Conservation (phyloP, 768 basidiomycete species). For the Cystobasidium tubakii region DNA sequence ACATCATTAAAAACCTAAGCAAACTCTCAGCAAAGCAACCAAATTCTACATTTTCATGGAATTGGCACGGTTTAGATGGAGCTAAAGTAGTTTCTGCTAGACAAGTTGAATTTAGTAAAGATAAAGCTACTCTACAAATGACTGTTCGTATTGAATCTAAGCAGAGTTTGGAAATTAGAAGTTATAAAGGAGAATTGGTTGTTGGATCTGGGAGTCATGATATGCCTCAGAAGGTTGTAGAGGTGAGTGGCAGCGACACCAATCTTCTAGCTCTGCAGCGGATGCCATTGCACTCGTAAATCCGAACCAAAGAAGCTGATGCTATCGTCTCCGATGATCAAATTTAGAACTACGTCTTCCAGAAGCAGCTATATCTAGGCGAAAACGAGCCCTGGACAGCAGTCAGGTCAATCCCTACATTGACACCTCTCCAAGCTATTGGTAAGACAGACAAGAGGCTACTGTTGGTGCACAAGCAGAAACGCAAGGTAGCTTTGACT, state of each 20-base stretch:
- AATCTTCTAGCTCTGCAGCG: background rate
- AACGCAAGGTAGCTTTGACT: constrained; percentile 9
- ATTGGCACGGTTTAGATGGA: constrained; percentile 3
- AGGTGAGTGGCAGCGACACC: background rate
- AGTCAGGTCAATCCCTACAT: constrained; percentile 17
- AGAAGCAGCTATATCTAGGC: background rate
- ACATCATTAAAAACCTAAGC: background rate
- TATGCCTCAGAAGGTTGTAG: background rate
- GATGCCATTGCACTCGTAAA: too few relatives aligned
- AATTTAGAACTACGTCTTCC: constrained; percentile 30
- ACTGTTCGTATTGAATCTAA: constrained; percentile 1
- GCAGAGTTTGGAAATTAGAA: constrained; percentile 25
- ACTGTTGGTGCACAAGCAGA: background rate
- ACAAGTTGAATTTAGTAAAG: constrained; percentile 7
- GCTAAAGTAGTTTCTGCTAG: constrained; percentile 2
- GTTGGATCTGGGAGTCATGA: constrained; percentile 9
- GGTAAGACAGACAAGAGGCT: constrained; percentile 8
- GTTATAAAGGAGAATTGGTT: background rate
- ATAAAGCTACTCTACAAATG: constrained; percentile 10
- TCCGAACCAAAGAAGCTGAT: too few relatives aligned
- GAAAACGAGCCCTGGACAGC: constrained; percentile 13
- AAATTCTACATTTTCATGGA: background rate
- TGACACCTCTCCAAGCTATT: constrained; percentile 9
- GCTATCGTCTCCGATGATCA: too few relatives aligned
- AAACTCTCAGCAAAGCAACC: background rate